Conservation (phyloP, 495 filamentous ascomycete genomes). For the Letharia columbiana region DNA sequence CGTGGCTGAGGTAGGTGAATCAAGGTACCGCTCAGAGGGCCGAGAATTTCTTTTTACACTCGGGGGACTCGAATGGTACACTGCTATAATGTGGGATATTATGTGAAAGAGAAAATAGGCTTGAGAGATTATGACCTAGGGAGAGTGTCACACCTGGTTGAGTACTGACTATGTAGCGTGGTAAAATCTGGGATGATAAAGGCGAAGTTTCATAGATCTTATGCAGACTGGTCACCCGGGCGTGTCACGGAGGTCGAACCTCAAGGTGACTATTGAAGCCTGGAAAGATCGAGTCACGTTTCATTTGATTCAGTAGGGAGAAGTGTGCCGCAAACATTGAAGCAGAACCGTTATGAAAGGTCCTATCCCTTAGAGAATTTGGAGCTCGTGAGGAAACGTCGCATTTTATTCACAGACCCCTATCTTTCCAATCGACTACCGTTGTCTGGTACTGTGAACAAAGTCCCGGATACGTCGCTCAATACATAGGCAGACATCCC, state of each 20-base stretch:
- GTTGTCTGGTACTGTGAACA: not conserved
- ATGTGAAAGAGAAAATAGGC: too few species aligned
- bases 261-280: too few species aligned
- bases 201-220: not conserved
- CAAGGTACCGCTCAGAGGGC: too few species aligned
- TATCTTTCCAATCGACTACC: not conserved
- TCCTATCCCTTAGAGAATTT: not conserved
- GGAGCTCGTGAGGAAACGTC: not conserved
- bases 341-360: not conserved
- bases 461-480: not conserved
- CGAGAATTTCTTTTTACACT: too few species aligned
- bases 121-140: too few species aligned
- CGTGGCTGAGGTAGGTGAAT: too few species aligned
- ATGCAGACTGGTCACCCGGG: not conserved
- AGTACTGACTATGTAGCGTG: too few species aligned
- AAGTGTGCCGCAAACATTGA: not conserved
- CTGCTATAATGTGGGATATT: too few species aligned
- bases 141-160: too few species aligned
- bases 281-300: not conserved
- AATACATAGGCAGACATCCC: not conserved
- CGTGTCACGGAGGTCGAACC: too few species aligned
- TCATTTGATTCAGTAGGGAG: not conserved
- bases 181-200: not conserved
- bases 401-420: not conserved
- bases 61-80: too few species aligned